A percentile compares a stretch with the other conserved stretches of the same genome.
Evolutionary conservation across 1,284 basidiomycete species (phyloP).

Genomic region (Heliocybe sulcata): DNA sequence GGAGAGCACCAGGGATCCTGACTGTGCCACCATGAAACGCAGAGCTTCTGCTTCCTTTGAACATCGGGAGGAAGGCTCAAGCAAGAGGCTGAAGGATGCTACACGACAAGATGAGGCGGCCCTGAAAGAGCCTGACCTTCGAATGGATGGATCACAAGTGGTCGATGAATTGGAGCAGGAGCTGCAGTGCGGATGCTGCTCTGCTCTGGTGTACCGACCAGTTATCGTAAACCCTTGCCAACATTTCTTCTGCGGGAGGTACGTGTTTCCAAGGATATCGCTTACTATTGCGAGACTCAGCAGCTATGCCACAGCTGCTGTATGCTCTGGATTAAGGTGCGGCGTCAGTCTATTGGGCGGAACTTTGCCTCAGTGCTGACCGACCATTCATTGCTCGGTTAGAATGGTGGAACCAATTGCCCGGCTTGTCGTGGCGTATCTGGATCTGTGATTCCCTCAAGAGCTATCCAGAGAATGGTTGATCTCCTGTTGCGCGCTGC

Average conservation of each 20-base stretch:
- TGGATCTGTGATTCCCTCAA: slow-evolving; percentile 58
- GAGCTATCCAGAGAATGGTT: slow-evolving; percentile 60
- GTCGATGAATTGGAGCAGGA: slow-evolving; percentile 62
- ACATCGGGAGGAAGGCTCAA: slow-evolving; percentile 34
- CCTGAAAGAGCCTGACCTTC: slow-evolving; percentile 7
- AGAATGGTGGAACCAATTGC: slow-evolving; percentile 79
- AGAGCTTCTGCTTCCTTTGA: slow-evolving; percentile 55
- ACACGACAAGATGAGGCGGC: slow-evolving; percentile 13
- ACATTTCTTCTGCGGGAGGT: slow-evolving; percentile 85
- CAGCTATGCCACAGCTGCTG: slow-evolving; percentile 45
- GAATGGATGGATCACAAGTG: slow-evolving; percentile 27
- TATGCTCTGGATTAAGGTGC: slow-evolving; percentile 70
- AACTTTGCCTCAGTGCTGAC: background rate
- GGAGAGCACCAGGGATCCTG: background rate
- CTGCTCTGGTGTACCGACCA: slow-evolving; percentile 68
- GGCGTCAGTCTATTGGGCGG: slow-evolving; percentile 20
- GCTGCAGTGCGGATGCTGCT: slow-evolving; percentile 76
- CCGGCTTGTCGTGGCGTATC: slow-evolving; percentile 66
- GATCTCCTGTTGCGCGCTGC: slow-evolving; percentile 60
- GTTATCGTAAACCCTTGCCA: slow-evolving; percentile 75
- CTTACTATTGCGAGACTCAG: slow-evolving; percentile 8
- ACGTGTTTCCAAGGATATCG: slow-evolving; percentile 6
- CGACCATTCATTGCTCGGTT: background rate
- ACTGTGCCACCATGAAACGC: slow-evolving; percentile 37
- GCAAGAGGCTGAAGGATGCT: slow-evolving; percentile 55